Evolutionary conservation across 1,139 yeast species (phyloP), one percentile per base, ranked within the genome.

Genomic region (Lizanozyma gosingica): DNA sequence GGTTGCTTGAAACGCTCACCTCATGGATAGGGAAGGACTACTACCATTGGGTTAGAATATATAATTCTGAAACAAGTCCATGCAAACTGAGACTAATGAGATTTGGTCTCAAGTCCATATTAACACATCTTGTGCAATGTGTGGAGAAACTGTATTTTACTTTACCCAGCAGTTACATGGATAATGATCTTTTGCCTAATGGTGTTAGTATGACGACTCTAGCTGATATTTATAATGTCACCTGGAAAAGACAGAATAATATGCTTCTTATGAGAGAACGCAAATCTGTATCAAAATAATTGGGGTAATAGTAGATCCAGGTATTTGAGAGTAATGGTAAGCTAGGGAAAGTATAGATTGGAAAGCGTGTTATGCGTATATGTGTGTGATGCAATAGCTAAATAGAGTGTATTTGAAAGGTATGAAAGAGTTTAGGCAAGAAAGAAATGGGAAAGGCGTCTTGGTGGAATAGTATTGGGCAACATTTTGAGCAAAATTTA

Each of bases 21-120:
- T 50, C 70, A 11, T 73, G 73, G 71, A 51, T 66, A 17, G 53
- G 44, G 4, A 47, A 51, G 35, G 74, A 76, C 46, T 73, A 64
- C 49, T 45, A 54, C 35, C 48, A 44, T 4, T 77, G 83, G 83
- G 49, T 64, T 9, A 49, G 45, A 15, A 40, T 61, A 0, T 72
- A 59, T 45, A 60, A 64, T 38, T 42, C 50, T 34, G 67, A 59
- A 48, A 48, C 52, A 32, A 65, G 61, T 47, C 59, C 50, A 36
- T 53, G 58, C n/a, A 48, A 50, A 22, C 45, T 56, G 8, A 49
- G 59, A 3, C 50, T 75, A 14, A 73, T 76, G 79, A 50, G 57
- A 18, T 59, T 64, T 46, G 79, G 80, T 0, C 45, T 62, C 2
- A 41, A 51, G 1, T 40, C 38, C 4, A 63, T 74, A 54, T 40